Conservation (phyloP, 2,329 filamentous ascomycete genomes). For the Whalleya microplaca region DNA sequence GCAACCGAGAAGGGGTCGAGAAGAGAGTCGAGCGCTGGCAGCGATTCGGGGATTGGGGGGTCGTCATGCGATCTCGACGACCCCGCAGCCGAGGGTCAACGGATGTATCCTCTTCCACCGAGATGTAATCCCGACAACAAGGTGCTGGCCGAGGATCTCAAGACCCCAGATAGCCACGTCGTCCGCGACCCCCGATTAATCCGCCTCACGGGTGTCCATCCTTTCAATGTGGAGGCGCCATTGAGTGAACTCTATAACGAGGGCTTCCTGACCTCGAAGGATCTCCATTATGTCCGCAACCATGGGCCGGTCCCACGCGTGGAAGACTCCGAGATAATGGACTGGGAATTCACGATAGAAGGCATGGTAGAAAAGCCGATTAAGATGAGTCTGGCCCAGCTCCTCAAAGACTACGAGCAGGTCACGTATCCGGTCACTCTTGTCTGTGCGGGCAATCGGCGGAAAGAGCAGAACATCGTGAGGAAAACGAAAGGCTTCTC, state of each 20-base stretch:
- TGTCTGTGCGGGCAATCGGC: conserved; percentile 87
- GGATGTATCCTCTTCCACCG: conserved; percentile 69
- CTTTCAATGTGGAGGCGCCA: conserved; percentile 89
- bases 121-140: conserved; percentile 57
- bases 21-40: conserved; percentile 40
- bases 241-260: conserved; percentile 75
- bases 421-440: conserved; percentile 85
- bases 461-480: conserved; percentile 91
- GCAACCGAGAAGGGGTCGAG: conserved; percentile 44
- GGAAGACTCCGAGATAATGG: conserved; percentile 69
- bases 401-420: conserved; percentile 76
- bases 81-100: conserved; percentile 21
- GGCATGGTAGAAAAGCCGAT: conserved; percentile 81
- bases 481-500: conserved; percentile 93
- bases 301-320: conserved; percentile 83
- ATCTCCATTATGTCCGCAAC: conserved; percentile 90
- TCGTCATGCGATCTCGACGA: conserved; percentile 21
- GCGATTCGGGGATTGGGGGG: conserved; percentile 25
- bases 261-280: conserved; percentile 84
- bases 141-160: conserved; percentile 75
- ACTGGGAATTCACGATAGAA: conserved; percentile 84
- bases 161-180: conserved; percentile 84
- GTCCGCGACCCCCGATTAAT: conserved; percentile 80
- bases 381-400: conserved; percentile 70
- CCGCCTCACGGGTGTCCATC: conserved; percentile 83